phyloP scores from a whole-genome alignment of 768 basidiomycete genomes.

The Macrolepiota albuminosa region DNA sequence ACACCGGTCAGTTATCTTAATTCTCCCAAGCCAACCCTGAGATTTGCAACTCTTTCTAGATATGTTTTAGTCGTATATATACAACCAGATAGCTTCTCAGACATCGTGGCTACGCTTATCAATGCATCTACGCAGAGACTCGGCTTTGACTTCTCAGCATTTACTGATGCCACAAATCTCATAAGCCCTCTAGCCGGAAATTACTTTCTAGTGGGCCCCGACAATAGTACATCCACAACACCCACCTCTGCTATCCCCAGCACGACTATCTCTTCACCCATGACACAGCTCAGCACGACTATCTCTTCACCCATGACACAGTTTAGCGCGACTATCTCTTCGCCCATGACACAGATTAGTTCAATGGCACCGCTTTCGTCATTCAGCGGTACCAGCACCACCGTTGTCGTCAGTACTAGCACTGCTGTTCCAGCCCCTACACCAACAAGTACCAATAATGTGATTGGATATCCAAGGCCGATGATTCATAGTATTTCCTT shows the following conservation, averaged over 20 bases:
- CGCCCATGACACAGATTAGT: neutral
- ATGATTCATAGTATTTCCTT: neutral
- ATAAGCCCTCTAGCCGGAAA: constrained; percentile 36
- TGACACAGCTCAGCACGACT: neutral
- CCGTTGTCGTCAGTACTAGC: neutral
- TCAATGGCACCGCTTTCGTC: neutral
- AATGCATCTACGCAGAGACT: constrained; percentile 29
- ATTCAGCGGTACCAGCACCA: neutral
- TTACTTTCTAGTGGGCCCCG: constrained; percentile 37
- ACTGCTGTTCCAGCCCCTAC: neutral
- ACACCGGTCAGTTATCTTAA: constrained; percentile 30
- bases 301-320: neutral
- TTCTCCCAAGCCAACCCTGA: constrained; percentile 8
- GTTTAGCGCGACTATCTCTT: neutral
- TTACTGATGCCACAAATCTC: constrained; percentile 28
- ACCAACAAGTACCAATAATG: neutral
- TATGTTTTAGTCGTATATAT: constrained; percentile 31
- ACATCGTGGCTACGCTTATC: constrained; percentile 23
- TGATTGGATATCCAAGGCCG: neutral
- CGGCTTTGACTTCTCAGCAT: constrained; percentile 35
- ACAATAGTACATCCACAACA: constrained; percentile 11
- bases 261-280: neutral
- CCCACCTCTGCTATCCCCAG: constrained; percentile 3
- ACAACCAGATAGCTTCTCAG: constrained; percentile 28
- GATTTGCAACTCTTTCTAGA: constrained; percentile 15